Conservation (phyloP, 2,329 filamentous ascomycete genomes). For the Botrytis medusae region DNA sequence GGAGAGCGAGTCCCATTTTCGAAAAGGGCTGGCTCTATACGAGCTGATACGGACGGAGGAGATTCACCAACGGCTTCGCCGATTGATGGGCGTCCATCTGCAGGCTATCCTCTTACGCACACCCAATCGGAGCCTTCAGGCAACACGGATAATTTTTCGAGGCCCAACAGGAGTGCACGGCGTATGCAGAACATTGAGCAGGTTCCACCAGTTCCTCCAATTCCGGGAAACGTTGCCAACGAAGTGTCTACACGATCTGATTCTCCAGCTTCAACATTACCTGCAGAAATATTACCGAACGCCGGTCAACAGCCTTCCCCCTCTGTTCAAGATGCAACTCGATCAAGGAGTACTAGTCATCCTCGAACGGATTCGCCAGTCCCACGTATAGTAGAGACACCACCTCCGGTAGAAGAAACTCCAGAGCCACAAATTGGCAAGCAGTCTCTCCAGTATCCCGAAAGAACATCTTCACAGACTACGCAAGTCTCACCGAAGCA, state of each 20-base stretch:
- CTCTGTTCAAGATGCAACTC: conserved; percentile 3
- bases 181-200: conserved; percentile 33
- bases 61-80: conserved; percentile 51
- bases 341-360: conserved; percentile 33
- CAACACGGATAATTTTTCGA: conserved; percentile 60
- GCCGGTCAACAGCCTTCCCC: background rate
- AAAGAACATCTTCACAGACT: conserved; percentile 22
- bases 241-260: conserved; percentile 28
- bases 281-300: conserved; percentile 10
- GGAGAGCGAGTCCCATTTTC: conserved; percentile 74
- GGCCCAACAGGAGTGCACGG: conserved; percentile 46
- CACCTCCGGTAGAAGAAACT: conserved; percentile 43
- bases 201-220: conserved; percentile 21
- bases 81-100: conserved; percentile 44
- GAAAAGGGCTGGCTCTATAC: conserved; percentile 62
- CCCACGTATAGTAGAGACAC: conserved; percentile 66
- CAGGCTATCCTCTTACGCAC: conserved; percentile 49
- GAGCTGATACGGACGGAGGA: conserved; percentile 61
- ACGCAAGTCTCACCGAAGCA: conserved; percentile 44
- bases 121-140: conserved; percentile 69
- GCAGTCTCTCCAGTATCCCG: conserved; percentile 24
- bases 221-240: conserved; percentile 22
- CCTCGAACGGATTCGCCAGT: conserved; percentile 43
- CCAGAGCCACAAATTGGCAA: conserved; percentile 22
- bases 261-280: conserved; percentile 7